Evolutionary conservation across 2,329 filamentous ascomycete species (phyloP).

Genomic region (Pyricularia sp.): DNA sequence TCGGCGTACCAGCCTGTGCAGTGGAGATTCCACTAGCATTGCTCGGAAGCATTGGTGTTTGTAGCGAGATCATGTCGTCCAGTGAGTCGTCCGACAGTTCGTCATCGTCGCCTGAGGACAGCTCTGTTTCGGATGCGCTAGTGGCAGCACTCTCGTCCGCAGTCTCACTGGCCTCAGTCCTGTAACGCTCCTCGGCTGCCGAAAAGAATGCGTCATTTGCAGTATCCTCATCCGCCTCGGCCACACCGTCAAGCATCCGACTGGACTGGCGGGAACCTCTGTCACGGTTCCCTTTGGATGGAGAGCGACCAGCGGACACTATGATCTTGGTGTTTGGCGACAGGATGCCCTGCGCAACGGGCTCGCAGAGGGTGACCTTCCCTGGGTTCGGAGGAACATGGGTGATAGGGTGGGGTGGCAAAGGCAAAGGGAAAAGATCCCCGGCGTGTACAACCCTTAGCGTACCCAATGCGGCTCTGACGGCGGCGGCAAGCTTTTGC

Average conservation of each 20-base stretch:
- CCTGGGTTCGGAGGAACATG: conserved; percentile 77
- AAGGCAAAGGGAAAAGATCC: conserved; percentile 67
- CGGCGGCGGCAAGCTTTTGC: conserved; percentile 51
- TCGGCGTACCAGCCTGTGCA: conserved; percentile 71
- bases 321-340: conserved; percentile 75
- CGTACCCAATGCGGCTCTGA: conserved; percentile 65
- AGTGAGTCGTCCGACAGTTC: conserved; percentile 78
- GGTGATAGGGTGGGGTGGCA: conserved; percentile 78
- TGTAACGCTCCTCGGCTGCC: conserved; percentile 70
- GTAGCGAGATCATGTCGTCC: conserved; percentile 88
- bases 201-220: conserved; percentile 90
- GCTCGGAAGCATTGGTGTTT: conserved; percentile 66
- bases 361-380: conserved; percentile 87
- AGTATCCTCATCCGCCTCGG: conserved; percentile 65
- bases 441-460: conserved; percentile 74
- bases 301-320: conserved; percentile 55
- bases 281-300: conserved; percentile 42
- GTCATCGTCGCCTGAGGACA: conserved; percentile 62
- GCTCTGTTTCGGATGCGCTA: conserved; percentile 42
- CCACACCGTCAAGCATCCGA: conserved; percentile 47
- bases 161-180: conserved; percentile 46
- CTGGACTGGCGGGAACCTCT: conserved; percentile 1
- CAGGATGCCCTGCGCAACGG: conserved; percentile 79
- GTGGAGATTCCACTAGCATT: conserved; percentile 67
- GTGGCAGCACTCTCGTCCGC: conserved; percentile 48